Evolutionary conservation across 192 early-diverging fungal species (phyloP), one percentile per base, ranked within the genome.

Genomic region (Phlyctochytrium bullatum): DNA sequence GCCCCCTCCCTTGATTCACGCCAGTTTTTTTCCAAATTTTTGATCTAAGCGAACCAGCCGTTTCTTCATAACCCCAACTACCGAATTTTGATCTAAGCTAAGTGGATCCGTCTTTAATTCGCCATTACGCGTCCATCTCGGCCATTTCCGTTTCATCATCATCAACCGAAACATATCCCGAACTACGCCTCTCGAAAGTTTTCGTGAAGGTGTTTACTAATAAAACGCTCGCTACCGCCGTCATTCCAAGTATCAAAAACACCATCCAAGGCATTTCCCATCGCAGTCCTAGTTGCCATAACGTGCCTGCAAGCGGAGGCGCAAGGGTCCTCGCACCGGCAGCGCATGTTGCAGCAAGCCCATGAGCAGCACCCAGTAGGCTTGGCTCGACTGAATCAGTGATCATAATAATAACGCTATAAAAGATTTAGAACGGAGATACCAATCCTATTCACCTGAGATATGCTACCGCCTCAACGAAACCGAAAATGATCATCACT

Each of bases 401-500:
- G 66, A 80, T 80, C 66, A 75, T 59, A 24, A 80, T 36, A 34
- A 80, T 71, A 2, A 77, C 72, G 34, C 70, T 65, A 28, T 28
- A 23, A 14, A 4, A 35, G 32, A 35, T 14, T 56, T 65, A 34
- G 31, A 65, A n/a, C 10, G 17, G 63, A 65, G 0, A 0, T 24
- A 31, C 14, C 14, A 61, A 34, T 25, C 3, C n/a, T 29, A 54
- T 36, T 20, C 20, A 59, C 71, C 56, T 71, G 16, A 71, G 65
- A 67, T 76, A 80, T 24, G 66, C 72, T 27, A 71, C 6, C 14
- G 69, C 68, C 36, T 80, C 72, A 2, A 69, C 65, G 50, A 65
- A 53, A 34, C 78, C 78, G 36, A 80, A 59, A 12, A 70, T 3
- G 31, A 53, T 50, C 64, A 80, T 59, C 27, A 73, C 36, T 20